Conservation (phyloP, 306 rosid genomes). For the Mimosa bimucronata region DNA sequence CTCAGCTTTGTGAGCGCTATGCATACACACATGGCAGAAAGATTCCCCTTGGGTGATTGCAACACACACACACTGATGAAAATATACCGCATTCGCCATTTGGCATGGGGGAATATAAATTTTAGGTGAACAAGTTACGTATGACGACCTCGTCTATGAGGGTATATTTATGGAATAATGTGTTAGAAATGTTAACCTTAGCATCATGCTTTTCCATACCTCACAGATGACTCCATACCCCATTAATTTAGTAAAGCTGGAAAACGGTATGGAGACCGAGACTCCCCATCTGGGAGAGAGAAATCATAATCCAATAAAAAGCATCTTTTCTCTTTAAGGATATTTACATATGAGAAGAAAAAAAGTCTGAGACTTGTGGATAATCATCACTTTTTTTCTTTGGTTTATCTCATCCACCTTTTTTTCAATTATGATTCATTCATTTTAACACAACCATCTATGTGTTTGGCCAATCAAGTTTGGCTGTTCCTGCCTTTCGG, state of each 20-base stretch:
- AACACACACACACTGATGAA: background rate
- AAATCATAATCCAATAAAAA: constrained; percentile 5
- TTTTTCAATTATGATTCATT: background rate
- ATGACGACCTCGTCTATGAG: background rate
- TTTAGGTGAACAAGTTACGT: constrained; percentile 14
- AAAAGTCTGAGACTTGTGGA: constrained; percentile 4
- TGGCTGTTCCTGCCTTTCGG: constrained; percentile 2
- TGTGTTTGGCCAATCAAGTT: background rate
- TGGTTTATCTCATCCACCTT: constrained; percentile 5
- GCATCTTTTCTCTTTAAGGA: background rate
- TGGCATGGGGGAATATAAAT: constrained; percentile 10
- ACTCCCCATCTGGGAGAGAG: background rate
- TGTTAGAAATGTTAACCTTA: background rate
- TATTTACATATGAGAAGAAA: background rate
- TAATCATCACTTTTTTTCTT: background rate
- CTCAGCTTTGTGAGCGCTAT: background rate
- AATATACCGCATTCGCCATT: background rate
- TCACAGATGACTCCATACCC: constrained; percentile 16
- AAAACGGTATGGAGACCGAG: constrained; percentile 1
- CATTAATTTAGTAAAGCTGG: background rate
- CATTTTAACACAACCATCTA: background rate
- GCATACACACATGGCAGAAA: background rate
- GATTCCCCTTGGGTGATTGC: background rate
- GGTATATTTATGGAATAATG: background rate
- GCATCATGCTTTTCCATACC: background rate